Evolutionary conservation across 2,329 filamentous ascomycete genomes (phyloP).

Genomic region (Talaromyces verruculosus): DNA sequence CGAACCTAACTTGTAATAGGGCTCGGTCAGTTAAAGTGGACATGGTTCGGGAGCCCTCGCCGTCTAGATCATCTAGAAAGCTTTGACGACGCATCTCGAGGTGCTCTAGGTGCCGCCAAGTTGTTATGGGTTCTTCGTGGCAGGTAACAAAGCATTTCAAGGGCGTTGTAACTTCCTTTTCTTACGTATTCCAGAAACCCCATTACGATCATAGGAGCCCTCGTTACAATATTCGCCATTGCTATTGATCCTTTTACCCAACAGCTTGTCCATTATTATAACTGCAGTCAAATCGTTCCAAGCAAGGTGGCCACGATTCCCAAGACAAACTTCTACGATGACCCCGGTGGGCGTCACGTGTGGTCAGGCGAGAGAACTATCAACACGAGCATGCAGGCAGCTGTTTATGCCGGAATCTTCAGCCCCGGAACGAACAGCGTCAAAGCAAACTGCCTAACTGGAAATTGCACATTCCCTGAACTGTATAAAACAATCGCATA

Average conservation of each 20-base stretch:
- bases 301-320: background rate
- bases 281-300: background rate
- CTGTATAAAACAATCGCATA: background rate
- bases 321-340: background rate
- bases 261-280: background rate
- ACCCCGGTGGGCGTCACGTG: background rate
- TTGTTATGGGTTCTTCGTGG: background rate
- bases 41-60: background rate
- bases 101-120: background rate
- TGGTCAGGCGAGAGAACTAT: background rate
- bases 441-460: background rate
- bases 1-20: background rate
- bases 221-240: background rate
- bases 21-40: background rate
- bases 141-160: background rate
- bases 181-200: background rate
- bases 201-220: background rate
- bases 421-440: background rate
- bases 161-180: background rate
- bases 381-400: background rate
- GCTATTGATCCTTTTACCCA: background rate
- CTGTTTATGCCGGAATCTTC: background rate
- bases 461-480: background rate
- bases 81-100: background rate
- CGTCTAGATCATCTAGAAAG: background rate